These are phyloP conservation scores for Fermentozyma sake DNA, from an alignment of 1,139 yeast species.

Conservation along the genomic window DNA sequence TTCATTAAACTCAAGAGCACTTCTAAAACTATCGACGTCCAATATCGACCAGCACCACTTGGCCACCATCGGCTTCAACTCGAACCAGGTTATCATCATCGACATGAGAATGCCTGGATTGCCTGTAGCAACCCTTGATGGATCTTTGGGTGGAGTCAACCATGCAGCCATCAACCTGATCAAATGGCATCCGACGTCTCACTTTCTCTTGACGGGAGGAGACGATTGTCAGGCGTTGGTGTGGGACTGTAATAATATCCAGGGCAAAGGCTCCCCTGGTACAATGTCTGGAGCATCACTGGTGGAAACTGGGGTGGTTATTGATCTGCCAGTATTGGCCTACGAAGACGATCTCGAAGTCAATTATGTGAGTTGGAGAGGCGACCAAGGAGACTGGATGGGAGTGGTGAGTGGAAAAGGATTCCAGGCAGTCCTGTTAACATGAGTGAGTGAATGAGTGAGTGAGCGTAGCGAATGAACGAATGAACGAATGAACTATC, in stretches of 20 bases:
- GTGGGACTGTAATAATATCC: slow-evolving; percentile 62
- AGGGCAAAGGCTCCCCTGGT: slow-evolving; percentile 1
- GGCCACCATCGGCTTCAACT: slow-evolving; percentile 76
- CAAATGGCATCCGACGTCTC: slow-evolving; percentile 78
- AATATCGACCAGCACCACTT: slow-evolving; percentile 73
- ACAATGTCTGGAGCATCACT: slow-evolving; percentile 2
- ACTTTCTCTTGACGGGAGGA: slow-evolving; percentile 67
- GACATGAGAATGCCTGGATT: slow-evolving; percentile 89
- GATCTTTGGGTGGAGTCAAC: slow-evolving; percentile 50
- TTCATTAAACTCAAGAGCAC: slow-evolving; percentile 45
- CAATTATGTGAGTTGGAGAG: slow-evolving; percentile 74
- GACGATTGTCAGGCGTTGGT: slow-evolving; percentile 89
- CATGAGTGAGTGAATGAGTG: slow-evolving; percentile 1
- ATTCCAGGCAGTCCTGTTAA: slow-evolving; percentile 63
- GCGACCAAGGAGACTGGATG: slow-evolving; percentile 65
- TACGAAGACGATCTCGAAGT: slow-evolving; percentile 64
- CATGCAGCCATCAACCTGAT: slow-evolving; percentile 64
- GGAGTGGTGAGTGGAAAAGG: slow-evolving; percentile 79
- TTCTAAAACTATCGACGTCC: slow-evolving; percentile 72
- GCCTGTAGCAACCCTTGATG: slow-evolving; percentile 66
- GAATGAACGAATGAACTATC: no score
- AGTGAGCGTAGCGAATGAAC: no score
- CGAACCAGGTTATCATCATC: slow-evolving; percentile 61
- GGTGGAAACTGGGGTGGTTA: slow-evolving; percentile 14
- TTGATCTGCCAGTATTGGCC: slow-evolving; percentile 47